These are phyloP conservation scores for Spiraea crenata DNA, from an alignment of 331 rosid species.

Conservation along the genomic window DNA sequence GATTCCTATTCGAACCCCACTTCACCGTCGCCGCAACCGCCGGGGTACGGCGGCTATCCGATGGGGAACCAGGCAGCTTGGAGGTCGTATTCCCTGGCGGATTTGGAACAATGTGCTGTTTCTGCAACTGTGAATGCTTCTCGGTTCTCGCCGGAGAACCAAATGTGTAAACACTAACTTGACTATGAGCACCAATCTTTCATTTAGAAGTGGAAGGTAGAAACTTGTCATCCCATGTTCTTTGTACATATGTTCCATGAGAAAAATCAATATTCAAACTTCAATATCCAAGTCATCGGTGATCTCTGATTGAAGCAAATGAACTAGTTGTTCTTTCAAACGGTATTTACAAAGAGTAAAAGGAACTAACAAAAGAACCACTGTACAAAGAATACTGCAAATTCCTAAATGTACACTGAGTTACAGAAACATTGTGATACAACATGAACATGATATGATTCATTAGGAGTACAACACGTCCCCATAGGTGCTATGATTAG, in stretches of 20 bases:
- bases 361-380: no score
- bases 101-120: conserved; percentile 53
- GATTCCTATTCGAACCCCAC: conserved; percentile 48
- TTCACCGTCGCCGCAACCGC: conserved; percentile 37
- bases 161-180: conserved; percentile 19
- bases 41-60: conserved; percentile 30
- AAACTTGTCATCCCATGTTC: neutral
- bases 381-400: neutral
- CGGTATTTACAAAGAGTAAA: no score
- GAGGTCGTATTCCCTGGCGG: conserved; percentile 58
- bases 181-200: neutral
- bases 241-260: neutral
- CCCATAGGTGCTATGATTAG: neutral
- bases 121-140: conserved; percentile 37
- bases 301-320: neutral
- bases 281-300: no score
- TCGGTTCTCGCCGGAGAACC: conserved; percentile 24
- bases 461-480: neutral
- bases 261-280: neutral
- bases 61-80: conserved; percentile 17
- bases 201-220: neutral
- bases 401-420: neutral
- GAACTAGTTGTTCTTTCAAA: no score
- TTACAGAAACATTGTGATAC: conserved; percentile 25
- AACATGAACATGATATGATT: conserved; percentile 2